Conservation (phyloP, 2,329 filamentous ascomycete genomes). For the Pyrenophora graminea region DNA sequence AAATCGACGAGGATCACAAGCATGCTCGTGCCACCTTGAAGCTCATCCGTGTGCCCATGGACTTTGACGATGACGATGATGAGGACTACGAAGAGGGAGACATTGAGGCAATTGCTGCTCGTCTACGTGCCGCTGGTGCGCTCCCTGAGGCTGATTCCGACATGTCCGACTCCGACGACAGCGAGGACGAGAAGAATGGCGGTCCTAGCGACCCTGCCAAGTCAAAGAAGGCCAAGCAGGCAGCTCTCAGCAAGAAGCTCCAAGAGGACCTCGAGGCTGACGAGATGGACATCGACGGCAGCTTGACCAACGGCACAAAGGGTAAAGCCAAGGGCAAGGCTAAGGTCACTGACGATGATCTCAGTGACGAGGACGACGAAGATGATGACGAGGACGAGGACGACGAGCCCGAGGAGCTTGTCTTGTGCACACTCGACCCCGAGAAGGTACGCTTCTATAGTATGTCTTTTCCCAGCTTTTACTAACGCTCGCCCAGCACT, state of each 20-base stretch:
- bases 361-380: conserved; percentile 68
- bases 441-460: conserved; percentile 72
- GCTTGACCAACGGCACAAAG: conserved; percentile 57
- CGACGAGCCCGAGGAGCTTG: conserved; percentile 79
- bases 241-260: conserved; percentile 76
- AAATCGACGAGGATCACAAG: conserved; percentile 46
- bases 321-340: conserved; percentile 57
- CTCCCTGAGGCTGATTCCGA: conserved; percentile 45
- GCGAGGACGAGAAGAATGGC: conserved; percentile 77
- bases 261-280: conserved; percentile 70
- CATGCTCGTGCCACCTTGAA: conserved; percentile 84
- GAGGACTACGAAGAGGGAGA: conserved; percentile 52
- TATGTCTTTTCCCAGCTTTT: not conserved
- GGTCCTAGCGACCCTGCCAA: conserved; percentile 91
- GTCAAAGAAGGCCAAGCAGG: conserved; percentile 82
- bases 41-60: conserved; percentile 74
- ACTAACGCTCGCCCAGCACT: conserved; percentile 66
- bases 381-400: conserved; percentile 52
- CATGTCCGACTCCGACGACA: conserved; percentile 55
- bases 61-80: conserved; percentile 61
- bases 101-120: conserved; percentile 47
- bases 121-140: conserved; percentile 41
- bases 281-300: conserved; percentile 71
- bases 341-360: conserved; percentile 73
- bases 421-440: conserved; percentile 94